phyloP scores from a whole-genome alignment of 176 grass and related monocot genomes.

The Lolium multiflorum region DNA sequence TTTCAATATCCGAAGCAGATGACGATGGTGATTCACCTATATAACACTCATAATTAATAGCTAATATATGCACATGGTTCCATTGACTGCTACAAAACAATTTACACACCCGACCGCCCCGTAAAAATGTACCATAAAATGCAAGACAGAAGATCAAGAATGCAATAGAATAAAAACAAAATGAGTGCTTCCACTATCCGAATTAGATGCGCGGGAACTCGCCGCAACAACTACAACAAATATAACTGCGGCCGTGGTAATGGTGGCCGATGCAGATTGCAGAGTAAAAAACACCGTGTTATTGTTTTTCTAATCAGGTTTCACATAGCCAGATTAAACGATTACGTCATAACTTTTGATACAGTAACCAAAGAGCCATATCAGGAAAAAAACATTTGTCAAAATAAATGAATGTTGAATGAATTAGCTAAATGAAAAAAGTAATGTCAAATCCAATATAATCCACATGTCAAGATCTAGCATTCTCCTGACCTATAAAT shows the following conservation, averaged over 20 bases:
- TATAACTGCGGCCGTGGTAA: no score
- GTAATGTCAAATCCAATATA: not conserved
- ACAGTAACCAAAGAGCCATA: slow-evolving; percentile 1
- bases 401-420: not conserved
- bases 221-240: no score
- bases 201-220: no score
- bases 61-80: slow-evolving; percentile 17
- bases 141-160: not conserved
- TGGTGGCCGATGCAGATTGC: not conserved
- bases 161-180: slow-evolving; percentile 16
- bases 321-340: not conserved
- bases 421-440: not conserved
- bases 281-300: not conserved
- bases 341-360: not conserved
- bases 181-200: slow-evolving; percentile 15
- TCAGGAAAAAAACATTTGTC: not conserved
- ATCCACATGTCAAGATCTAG: slow-evolving; percentile 16
- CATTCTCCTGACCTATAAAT: slow-evolving; percentile 18
- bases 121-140: slow-evolving; percentile 15
- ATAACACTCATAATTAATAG: slow-evolving; percentile 35
- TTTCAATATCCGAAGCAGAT: slow-evolving; percentile 62
- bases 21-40: slow-evolving; percentile 62
- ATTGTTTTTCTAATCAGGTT: not conserved
- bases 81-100: slow-evolving; percentile 19
- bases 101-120: not conserved